Base-by-base conservation (phyloP, 352 stramenopile species). In the Globisporangium nagaii region DNA sequence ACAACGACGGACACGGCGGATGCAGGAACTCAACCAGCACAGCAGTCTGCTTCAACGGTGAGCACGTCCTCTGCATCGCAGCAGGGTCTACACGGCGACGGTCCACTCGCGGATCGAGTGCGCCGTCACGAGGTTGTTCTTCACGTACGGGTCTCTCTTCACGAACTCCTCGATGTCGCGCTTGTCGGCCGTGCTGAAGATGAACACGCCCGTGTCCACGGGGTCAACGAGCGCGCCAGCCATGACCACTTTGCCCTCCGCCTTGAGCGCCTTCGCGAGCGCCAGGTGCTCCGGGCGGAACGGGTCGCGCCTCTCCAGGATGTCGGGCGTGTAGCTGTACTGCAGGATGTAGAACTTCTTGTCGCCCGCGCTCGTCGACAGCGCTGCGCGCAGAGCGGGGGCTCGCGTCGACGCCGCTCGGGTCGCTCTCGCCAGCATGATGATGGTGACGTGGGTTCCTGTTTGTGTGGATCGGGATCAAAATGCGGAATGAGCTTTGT, bases 321-420 rank as follows among this genome's bases (percentile, higher is more conserved):
- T 90, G 47, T 88, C 79, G n/a, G 70, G 49, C 51, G 83, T 69
- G 66, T 92, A 90, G 44, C 79, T 70, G 65, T 92, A 90, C 36
- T 68, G 76, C 35, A 92, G 63, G 42, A 91, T 71, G 66, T 71
- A 90, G 36, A 71, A 78, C 57, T 87, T 86, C 61, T 81, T 86
- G 54, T 76, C 62, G 50, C 54, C 44, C 7, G 51, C 27, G n/a
- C 63, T 51, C 32, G 65, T 57, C 39, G 68, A 66, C 65, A 85
- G 78, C 55, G 71, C 50, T 58, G 67, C 58, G 56, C 56, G 53
- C 42, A 55, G 34, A n/a, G 32, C 35, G 52, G 32, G 8, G 32
- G 17, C 15, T 27, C 27, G 48, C 24, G 22, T 17, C 37, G 28
- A 31, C 32, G 42, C 25, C 25, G 27, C 43, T 35, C 43, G 43